Evolutionary conservation across 306 rosid species (phyloP).

Genomic region (Trifolium dubium): DNA sequence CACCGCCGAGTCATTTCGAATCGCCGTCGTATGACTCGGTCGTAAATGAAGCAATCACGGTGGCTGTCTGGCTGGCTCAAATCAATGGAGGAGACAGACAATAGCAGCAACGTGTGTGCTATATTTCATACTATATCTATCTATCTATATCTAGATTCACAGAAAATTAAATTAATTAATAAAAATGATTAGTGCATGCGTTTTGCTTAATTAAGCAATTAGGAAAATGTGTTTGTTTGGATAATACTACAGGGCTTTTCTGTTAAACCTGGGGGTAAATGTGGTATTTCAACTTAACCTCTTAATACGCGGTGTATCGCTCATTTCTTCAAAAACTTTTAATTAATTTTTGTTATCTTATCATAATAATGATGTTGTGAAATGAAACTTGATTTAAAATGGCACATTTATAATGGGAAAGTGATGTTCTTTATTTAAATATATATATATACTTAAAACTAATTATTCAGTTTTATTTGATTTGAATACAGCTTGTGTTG

Average conservation of each 20-base stretch:
- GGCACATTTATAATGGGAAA: neutral
- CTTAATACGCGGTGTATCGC: constrained; percentile 56
- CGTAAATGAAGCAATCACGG: neutral
- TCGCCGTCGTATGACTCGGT: constrained; percentile 48
- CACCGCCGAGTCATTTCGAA: constrained; percentile 92
- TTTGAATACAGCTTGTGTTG: neutral
- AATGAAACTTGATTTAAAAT: neutral
- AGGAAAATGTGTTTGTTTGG: neutral
- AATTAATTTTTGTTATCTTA: no score
- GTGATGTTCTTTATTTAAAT: neutral
- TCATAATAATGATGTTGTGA: no score
- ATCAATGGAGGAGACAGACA: neutral
- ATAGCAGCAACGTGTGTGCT: neutral
- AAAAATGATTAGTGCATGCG: constrained; percentile 35
- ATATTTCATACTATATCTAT: neutral
- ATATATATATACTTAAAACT: neutral
- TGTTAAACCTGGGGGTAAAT: constrained; percentile 17
- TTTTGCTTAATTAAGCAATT: constrained; percentile 26
- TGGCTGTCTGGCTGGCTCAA: no score
- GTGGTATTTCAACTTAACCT: constrained; percentile 32
- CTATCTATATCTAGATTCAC: no score
- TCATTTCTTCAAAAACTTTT: neutral
- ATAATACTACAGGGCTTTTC: neutral
- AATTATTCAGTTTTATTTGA: neutral
- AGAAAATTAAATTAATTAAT: no score